Evolutionary conservation across 1,284 basidiomycete species (phyloP), one percentile per base, ranked within the genome.

Genomic region (Ustilago shanxiensis): DNA sequence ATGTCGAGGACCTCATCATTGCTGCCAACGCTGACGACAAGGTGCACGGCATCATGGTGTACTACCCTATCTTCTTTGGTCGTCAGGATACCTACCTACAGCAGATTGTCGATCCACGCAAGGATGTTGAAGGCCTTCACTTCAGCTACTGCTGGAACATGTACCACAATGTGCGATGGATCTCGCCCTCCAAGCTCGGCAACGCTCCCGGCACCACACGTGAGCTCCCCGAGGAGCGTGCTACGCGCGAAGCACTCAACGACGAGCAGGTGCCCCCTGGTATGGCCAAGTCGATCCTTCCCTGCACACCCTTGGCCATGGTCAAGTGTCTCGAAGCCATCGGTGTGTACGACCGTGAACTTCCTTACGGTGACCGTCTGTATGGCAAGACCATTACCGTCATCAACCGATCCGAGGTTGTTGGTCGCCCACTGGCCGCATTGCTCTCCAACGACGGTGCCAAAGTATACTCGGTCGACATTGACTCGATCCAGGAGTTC

Each of bases 391-490:
- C 92, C 1, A 89, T 99, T 77, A 95, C 95, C 4, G 93, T 99
- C 39, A 93, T 99, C 84, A 99, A 99, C 87, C 95, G 95, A 72
- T 97, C 94, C 45, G 96, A 98, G 86, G 96, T 98, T 22, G 96
- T 98, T 22, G 96, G 96, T 26, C 90, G 96, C 60, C 96, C 96
- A 2, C 89, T 98, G 10, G 96, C 95, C 0, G 96, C 95, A 4
- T 88, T 98, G 56, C 90, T 98, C 49, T 91, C 95, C 14, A 98
- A 98, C 85, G 96, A 98, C 84, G 96, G 96, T 41, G 95, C 95
- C 3, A 90, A 94, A 11, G 96, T 98, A 2, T 93, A 96, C 85
- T 95, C 93, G 10, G 93, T 94, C 24, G 96, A 99, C 86, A 93
- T 98, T 66, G 94, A 95, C 86, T 93, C 93, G 26, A 92, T 93